Evolutionary conservation across 208 protist species (phyloP), one percentile per base, ranked within the genome.

Genomic region (Trypanosoma lewisi): DNA sequence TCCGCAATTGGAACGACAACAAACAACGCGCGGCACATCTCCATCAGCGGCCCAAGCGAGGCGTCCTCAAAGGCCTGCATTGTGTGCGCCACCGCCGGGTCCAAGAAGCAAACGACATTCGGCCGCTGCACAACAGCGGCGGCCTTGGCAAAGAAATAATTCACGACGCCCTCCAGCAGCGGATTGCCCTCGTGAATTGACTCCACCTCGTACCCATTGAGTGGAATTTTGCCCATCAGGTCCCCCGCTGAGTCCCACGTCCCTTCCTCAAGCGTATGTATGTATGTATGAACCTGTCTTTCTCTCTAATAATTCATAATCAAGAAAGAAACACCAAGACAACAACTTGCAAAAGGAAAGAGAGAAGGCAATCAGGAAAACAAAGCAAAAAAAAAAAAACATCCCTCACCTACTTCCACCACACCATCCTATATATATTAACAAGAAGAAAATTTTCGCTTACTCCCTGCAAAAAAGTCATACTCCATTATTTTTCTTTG

Each of bases 1-100:
- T 67, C 49, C 1, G 62, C 62, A n/a, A 67, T 67, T 23, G 62
- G 62, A 50, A 67, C 34, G 11, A 58, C 51, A 36, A 67, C 9
- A 14, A 67, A 7, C 17, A 48, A 12, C 23, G 7, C 23, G n/a
- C 36, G 37, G 19, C 62, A 42, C 17, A 67, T 48, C 50, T 58
- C 53, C 11, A 42, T 36, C 12, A 67, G 5, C 0, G 62, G 49
- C n/a, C 62, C 62, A 17, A 58, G 37, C 6, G 49, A 49, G 50
- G 44, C 48, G 27, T 67, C 62, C 5, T 37, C 33, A 60, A 60
- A 57, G 25, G 51, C 44, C 12, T 37, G 51, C 62, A 57, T 67
- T 6, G 49, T 53, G 44, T 57, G 62, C 30, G 42, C 62, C 14
- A 67, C 62, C 0, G 30, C 36, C 30, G 62, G 62, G 36, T 57